Conservation (phyloP, 1,139 yeast species). For the Hansenula sp. region DNA sequence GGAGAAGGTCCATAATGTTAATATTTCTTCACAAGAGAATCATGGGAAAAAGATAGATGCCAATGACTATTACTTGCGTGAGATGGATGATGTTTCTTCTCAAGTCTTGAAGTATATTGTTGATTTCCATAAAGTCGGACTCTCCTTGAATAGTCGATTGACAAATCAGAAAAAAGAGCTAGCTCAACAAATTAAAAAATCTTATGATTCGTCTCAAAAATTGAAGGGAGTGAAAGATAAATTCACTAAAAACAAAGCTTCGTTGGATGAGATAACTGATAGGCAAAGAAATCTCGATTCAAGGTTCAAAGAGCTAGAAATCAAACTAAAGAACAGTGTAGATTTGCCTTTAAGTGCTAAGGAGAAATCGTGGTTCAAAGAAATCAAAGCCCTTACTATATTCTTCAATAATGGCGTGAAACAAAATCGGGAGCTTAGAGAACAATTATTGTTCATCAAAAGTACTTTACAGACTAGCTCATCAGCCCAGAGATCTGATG, state of each 20-base stretch:
- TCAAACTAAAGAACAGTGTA: conserved; percentile 21
- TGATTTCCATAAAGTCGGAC: conserved; percentile 26
- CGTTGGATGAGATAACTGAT: conserved; percentile 13
- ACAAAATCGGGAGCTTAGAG: conserved; percentile 16
- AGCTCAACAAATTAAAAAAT: conserved; percentile 31
- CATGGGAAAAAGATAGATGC: conserved; percentile 23
- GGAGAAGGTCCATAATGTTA: conserved; percentile 1
- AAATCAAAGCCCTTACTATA: conserved; percentile 30
- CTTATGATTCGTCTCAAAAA: conserved; percentile 17
- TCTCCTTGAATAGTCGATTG: conserved; percentile 16
- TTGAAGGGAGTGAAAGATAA: conserved; percentile 4
- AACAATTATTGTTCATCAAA: conserved; percentile 21
- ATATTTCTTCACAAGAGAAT: conserved; percentile 15
- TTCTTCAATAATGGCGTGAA: conserved; percentile 28
- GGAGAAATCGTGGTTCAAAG: conserved; percentile 43
- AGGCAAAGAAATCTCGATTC: conserved; percentile 30
- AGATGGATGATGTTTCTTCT: conserved; percentile 23
- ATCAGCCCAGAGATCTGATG: neutral
- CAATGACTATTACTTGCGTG: conserved; percentile 21
- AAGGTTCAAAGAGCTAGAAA: conserved; percentile 29
- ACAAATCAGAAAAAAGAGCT: conserved; percentile 20
- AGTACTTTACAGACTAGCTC: conserved; percentile 12
- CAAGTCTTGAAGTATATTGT: conserved; percentile 23
- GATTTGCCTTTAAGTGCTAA: conserved; percentile 32
- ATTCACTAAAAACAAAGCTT: conserved; percentile 7